Conservation (phyloP, 2,329 filamentous ascomycete species). For the Penicillium sp. region DNA sequence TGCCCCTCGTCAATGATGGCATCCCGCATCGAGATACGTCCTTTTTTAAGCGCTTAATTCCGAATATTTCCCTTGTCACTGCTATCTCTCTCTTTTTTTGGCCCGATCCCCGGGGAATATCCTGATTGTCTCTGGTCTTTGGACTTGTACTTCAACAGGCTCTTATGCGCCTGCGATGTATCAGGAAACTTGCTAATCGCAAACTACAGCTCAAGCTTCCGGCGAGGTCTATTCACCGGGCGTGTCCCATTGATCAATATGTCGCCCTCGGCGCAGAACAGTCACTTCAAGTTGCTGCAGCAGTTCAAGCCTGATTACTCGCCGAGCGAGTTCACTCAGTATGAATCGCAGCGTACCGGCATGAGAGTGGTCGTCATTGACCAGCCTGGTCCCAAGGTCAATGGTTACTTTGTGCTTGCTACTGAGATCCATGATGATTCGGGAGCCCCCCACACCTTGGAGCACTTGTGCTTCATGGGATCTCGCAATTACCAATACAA, state of each 20-base stretch:
- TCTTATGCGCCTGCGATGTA: not conserved
- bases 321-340: constrained; percentile 84
- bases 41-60: constrained; percentile 1
- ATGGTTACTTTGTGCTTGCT: constrained; percentile 91
- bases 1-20: constrained; percentile 13
- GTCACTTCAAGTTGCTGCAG: constrained; percentile 79
- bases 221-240: constrained; percentile 23
- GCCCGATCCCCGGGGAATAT: not conserved
- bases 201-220: constrained; percentile 21
- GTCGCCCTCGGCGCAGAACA: constrained; percentile 53
- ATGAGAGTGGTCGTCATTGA: constrained; percentile 94
- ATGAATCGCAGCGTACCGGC: constrained; percentile 91
- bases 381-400: constrained; percentile 89
- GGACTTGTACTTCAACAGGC: not conserved
- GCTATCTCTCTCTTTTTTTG: not conserved
- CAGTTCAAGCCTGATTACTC: constrained; percentile 89
- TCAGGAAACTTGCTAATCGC: constrained; percentile 18
- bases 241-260: constrained; percentile 48
- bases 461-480: constrained; percentile 84
- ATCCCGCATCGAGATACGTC: constrained; percentile 12
- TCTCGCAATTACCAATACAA: constrained; percentile 94
- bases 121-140: not conserved
- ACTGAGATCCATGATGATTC: constrained; percentile 98
- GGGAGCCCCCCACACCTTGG: constrained; percentile 83
- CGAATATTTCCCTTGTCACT: not conserved